Percentiles rank a stretch among this genome's conserved stretches.
phyloP scores from a whole-genome alignment of 371 early-diverging fungal genomes.

The Blyttiomyces sp. region DNA sequence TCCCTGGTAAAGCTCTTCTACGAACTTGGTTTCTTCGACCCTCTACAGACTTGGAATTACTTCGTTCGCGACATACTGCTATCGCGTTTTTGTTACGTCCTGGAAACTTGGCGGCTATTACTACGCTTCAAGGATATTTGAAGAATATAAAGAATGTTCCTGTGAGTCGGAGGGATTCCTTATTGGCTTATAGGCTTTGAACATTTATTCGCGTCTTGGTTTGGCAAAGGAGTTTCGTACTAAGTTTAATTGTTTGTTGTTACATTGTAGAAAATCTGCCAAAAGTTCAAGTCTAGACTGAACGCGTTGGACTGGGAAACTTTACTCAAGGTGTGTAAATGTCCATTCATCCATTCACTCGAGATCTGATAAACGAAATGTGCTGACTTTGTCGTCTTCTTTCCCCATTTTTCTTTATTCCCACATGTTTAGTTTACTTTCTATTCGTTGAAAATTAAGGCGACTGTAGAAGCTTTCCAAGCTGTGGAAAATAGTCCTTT shows the following conservation, averaged over 20 bases:
- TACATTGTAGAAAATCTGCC: slow-evolving; percentile 40
- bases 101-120: slow-evolving; percentile 31
- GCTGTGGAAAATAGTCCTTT: neutral
- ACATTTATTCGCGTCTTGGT: too few species aligned
- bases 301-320: slow-evolving; percentile 65
- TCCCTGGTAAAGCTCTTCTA: slow-evolving; percentile 52
- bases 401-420: neutral
- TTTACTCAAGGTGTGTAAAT: slow-evolving; percentile 55
- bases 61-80: slow-evolving; percentile 54
- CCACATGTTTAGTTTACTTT: slow-evolving; percentile 54
- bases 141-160: slow-evolving; percentile 63
- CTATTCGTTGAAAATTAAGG: slow-evolving; percentile 51
- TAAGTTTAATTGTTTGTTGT: neutral
- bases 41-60: slow-evolving; percentile 37
- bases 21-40: slow-evolving; percentile 68
- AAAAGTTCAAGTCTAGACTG: slow-evolving; percentile 49
- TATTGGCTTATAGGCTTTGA: neutral
- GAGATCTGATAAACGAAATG: neutral
- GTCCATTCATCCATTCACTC: neutral
- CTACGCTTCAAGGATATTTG: slow-evolving; percentile 42
- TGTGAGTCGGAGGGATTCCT: slow-evolving; percentile 15
- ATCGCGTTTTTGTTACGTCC: slow-evolving; percentile 50
- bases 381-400: neutral
- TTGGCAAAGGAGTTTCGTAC: too few species aligned
- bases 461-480: slow-evolving; percentile 7